These are phyloP conservation scores for Aureobasidium sp. DNA, from an alignment of 2,329 filamentous ascomycete species.

Conservation along the genomic window DNA sequence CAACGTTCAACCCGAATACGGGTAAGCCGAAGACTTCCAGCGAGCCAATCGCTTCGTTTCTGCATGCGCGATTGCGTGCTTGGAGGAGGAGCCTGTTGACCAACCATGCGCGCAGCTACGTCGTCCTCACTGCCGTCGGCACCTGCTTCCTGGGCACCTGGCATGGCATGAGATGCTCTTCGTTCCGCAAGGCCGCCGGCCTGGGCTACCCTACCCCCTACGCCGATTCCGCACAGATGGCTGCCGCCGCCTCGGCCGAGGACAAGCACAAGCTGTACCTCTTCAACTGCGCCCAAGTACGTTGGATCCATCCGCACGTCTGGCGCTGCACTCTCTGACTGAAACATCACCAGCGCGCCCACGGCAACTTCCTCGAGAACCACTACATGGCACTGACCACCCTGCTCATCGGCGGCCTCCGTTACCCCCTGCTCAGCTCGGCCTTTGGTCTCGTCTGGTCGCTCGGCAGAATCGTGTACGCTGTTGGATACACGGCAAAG, in stretches of 20 bases:
- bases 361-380: conserved; percentile 52
- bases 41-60: background rate
- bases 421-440: conserved; percentile 41
- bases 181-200: conserved; percentile 42
- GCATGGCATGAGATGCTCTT: conserved; percentile 40
- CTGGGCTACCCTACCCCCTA: conserved; percentile 51
- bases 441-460: conserved; percentile 43
- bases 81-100: background rate
- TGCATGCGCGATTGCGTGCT: background rate
- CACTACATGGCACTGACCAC: conserved; percentile 42
- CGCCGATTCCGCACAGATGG: conserved; percentile 47
- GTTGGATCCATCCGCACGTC: background rate
- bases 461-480: conserved; percentile 41
- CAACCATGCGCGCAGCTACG: conserved; percentile 36
- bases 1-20: conserved; percentile 40
- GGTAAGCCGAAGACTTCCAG: conserved; percentile 26
- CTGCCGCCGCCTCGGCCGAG: conserved; percentile 32
- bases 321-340: background rate
- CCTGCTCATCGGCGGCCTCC: conserved; percentile 46
- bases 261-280: conserved; percentile 34
- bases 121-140: conserved; percentile 45
- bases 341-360: conserved; percentile 39
- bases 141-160: conserved; percentile 45
- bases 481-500: conserved; percentile 35
- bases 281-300: conserved; percentile 38